These are phyloP conservation scores for Chytriomyces hyalinus DNA, from an alignment of 192 early-diverging fungal species.

Conservation along the genomic window DNA sequence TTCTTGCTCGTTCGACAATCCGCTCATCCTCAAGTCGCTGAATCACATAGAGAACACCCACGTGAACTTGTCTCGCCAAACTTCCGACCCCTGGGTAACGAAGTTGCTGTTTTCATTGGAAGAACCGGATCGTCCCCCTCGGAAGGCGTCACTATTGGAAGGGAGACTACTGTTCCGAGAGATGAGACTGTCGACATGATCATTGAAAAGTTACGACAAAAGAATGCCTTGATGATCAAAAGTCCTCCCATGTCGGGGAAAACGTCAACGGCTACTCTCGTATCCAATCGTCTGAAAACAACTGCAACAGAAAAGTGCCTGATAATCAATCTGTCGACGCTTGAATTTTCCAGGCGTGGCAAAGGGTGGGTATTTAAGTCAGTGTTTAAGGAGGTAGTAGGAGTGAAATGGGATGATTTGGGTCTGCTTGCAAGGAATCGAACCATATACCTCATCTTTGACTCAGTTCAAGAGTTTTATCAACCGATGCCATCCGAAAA, in stretches of 20 bases:
- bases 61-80: no score
- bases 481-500: neutral
- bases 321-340: neutral
- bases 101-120: no score
- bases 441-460: neutral
- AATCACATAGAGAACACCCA: no score
- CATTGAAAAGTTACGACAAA: neutral
- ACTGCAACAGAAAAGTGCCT: neutral
- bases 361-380: neutral
- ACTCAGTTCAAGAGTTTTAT: neutral
- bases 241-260: slow-evolving; percentile 8
- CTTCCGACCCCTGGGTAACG: no score
- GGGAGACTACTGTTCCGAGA: no score
- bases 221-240: neutral
- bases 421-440: neutral
- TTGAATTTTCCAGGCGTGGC: neutral
- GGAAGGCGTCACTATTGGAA: no score
- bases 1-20: no score
- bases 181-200: no score
- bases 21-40: no score
- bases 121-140: no score
- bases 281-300: neutral
- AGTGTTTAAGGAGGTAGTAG: neutral
- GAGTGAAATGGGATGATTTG: neutral
- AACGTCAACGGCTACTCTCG: neutral